These are phyloP conservation scores for Torrubiella hemipterigena DNA, from an alignment of 2,329 filamentous ascomycete species.

Conservation along the genomic window DNA sequence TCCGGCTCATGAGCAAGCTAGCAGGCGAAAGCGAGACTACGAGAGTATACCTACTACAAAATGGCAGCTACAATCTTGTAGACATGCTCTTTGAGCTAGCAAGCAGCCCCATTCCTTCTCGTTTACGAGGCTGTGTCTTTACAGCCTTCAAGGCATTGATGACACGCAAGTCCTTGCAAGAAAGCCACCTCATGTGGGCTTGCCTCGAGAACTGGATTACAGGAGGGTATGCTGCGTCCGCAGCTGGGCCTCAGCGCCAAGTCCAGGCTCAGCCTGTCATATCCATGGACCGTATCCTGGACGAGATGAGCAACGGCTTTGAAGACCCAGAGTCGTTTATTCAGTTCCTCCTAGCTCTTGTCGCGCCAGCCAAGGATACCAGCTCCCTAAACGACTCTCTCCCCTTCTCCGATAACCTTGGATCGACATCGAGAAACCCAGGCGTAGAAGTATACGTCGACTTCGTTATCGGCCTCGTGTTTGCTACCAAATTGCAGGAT, in stretches of 20 bases:
- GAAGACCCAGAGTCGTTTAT: slow-evolving; percentile 82
- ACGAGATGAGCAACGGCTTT: slow-evolving; percentile 64
- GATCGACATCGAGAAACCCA: slow-evolving; percentile 59
- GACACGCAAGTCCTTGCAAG: slow-evolving; percentile 55
- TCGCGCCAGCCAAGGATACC: slow-evolving; percentile 51
- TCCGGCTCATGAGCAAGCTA: slow-evolving; percentile 76
- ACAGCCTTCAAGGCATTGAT: slow-evolving; percentile 65
- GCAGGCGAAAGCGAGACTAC: slow-evolving; percentile 61
- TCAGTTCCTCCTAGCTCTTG: slow-evolving; percentile 59
- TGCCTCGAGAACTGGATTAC: slow-evolving; percentile 70
- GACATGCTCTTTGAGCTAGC: slow-evolving; percentile 69
- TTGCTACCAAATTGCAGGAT: slow-evolving; percentile 55
- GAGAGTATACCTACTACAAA: slow-evolving; percentile 60
- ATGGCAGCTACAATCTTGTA: slow-evolving; percentile 53
- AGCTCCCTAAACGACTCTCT: slow-evolving; percentile 59
- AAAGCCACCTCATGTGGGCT: slow-evolving; percentile 67
- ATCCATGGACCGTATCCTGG: slow-evolving; percentile 54
- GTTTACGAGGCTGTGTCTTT: slow-evolving; percentile 76
- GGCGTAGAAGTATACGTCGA: slow-evolving; percentile 92
- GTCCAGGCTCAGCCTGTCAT: slow-evolving; percentile 20
- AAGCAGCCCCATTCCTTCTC: slow-evolving; percentile 61
- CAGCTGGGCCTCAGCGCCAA: slow-evolving; percentile 20
- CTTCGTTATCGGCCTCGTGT: slow-evolving; percentile 71
- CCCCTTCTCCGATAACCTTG: slow-evolving; percentile 78
- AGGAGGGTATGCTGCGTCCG: slow-evolving; percentile 36